These are phyloP conservation scores for Cardamine chenopodiifolia DNA, from an alignment of 345 rosid genomes.

Conservation along the genomic window DNA sequence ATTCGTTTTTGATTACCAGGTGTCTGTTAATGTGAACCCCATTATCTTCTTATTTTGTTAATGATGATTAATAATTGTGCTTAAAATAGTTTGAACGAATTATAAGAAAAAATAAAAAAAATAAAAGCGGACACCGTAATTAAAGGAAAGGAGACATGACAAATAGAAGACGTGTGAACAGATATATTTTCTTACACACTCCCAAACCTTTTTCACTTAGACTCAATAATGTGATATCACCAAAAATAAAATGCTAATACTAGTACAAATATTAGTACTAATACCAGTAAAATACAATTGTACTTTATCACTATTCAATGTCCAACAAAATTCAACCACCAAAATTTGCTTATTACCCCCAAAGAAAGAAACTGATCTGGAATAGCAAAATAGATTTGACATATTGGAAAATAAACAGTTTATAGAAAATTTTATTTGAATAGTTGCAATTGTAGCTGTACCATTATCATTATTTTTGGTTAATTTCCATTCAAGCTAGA, in stretches of 20 bases:
- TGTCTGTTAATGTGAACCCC: slow-evolving; percentile 43
- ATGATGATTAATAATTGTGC: slow-evolving; percentile 13
- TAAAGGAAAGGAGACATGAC: slow-evolving; percentile 19
- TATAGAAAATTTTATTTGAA: background rate
- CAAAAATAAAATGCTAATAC: background rate
- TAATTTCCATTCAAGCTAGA: too few species aligned
- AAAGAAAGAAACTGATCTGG: background rate
- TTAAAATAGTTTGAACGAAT: background rate
- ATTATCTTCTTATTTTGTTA: slow-evolving; percentile 27
- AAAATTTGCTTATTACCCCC: slow-evolving; percentile 5
- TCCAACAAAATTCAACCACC: slow-evolving; percentile 30
- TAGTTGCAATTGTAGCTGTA: background rate
- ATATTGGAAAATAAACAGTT: background rate
- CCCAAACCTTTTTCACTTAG: background rate
- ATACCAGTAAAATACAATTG: background rate
- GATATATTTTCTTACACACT: slow-evolving; percentile 7
- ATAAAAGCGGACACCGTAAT: slow-evolving; percentile 11
- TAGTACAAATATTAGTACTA: background rate
- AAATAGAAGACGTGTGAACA: slow-evolving; percentile 33
- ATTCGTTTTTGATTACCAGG: slow-evolving; percentile 40
- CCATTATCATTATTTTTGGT: background rate
- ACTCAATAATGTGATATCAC: slow-evolving; percentile 6
- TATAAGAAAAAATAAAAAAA: background rate
- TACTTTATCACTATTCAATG: slow-evolving; percentile 12
- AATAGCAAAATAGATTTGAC: background rate